Conservation (phyloP, 2,329 filamentous ascomycete species). For the Claviceps africana region DNA sequence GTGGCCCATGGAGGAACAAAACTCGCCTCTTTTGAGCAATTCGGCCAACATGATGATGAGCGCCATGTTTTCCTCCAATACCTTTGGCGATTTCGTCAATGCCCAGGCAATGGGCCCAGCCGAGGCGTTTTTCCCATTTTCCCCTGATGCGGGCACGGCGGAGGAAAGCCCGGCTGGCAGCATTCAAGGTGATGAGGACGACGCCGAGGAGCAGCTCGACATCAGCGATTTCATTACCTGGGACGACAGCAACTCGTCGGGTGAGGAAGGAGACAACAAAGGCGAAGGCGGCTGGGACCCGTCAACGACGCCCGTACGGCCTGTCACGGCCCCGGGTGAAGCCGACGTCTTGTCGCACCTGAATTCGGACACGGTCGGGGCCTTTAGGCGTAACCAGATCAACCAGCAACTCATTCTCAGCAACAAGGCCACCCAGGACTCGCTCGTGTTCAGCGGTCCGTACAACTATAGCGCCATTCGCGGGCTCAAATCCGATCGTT, state of each 20-base stretch:
- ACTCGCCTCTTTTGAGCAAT: constrained; percentile 48
- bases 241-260: constrained; percentile 42
- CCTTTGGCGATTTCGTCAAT: constrained; percentile 42
- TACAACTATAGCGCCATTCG: constrained; percentile 46
- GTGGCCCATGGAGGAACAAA: constrained; percentile 27
- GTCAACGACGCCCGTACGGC: constrained; percentile 37
- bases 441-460: constrained; percentile 46
- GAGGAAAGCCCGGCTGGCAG: constrained; percentile 32
- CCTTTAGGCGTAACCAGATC: constrained; percentile 59
- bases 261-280: constrained; percentile 42
- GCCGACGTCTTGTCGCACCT: constrained; percentile 42
- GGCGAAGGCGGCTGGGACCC: constrained; percentile 28
- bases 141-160: constrained; percentile 41
- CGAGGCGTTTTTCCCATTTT: constrained; percentile 62
- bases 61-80: constrained; percentile 47
- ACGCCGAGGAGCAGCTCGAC: constrained; percentile 49
- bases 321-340: constrained; percentile 34
- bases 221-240: constrained; percentile 63
- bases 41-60: constrained; percentile 68
- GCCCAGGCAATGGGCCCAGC: constrained; percentile 57
- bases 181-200: constrained; percentile 41
- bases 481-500: constrained; percentile 51
- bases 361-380: constrained; percentile 54
- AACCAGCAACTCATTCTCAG: constrained; percentile 46
- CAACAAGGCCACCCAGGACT: constrained; percentile 46